Evolutionary conservation across 2,329 filamentous ascomycete species (phyloP).

Genomic region (Diplodia intermedia): DNA sequence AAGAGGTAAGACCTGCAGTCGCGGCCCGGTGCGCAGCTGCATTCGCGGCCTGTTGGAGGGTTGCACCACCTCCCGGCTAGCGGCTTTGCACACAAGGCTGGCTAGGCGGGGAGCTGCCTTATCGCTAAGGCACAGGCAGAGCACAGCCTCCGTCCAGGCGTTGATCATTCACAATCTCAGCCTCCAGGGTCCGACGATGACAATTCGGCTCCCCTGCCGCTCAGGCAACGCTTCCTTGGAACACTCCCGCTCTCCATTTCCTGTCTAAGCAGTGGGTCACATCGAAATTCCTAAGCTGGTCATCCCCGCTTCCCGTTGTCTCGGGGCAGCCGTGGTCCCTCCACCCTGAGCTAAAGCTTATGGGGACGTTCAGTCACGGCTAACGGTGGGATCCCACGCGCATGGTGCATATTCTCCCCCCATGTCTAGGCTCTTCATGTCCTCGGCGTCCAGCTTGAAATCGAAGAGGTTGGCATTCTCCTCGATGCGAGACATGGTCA

Average conservation of each 20-base stretch:
- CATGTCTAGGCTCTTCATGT: conserved; percentile 64
- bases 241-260: background rate
- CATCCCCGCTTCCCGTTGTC: background rate
- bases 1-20: conserved; percentile 9
- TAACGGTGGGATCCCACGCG: conserved; percentile 64
- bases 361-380: conserved; percentile 40
- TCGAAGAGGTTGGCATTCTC: conserved; percentile 67
- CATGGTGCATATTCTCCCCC: conserved; percentile 61
- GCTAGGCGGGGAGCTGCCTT: background rate
- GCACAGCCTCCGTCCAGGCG: background rate
- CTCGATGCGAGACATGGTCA: conserved; percentile 64
- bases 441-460: conserved; percentile 64
- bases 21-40: background rate
- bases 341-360: conserved; percentile 6
- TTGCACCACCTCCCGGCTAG: background rate
- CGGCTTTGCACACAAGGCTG: background rate
- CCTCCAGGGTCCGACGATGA: background rate
- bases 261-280: background rate
- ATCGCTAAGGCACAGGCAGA: background rate
- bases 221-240: background rate
- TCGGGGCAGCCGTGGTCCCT: background rate
- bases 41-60: background rate
- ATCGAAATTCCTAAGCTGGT: conserved; percentile 7
- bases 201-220: background rate
- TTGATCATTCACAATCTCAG: conserved; percentile 7